These are phyloP conservation scores for Suhomyces sp. DNA, from an alignment of 805 yeast species.

Conservation along the genomic window DNA sequence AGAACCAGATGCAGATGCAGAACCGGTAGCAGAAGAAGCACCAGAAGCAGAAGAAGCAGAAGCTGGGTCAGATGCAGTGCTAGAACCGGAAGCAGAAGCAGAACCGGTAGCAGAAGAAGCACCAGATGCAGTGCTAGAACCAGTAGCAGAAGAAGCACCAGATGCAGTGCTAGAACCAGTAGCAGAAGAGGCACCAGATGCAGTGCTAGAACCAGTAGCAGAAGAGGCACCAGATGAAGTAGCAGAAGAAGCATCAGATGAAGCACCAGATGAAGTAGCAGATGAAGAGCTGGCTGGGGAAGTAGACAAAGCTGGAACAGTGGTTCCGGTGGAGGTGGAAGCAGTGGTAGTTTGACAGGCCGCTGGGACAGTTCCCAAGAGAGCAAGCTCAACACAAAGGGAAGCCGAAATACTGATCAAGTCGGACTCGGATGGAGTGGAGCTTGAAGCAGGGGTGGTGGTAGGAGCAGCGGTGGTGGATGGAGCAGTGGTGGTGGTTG, in stretches of 20 bases:
- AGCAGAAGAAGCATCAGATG: slow-evolving; percentile 33
- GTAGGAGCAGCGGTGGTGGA: slow-evolving; percentile 3
- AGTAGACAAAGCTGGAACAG: slow-evolving; percentile 2
- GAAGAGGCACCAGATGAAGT: slow-evolving; percentile 38
- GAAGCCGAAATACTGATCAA: not conserved
- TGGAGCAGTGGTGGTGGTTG: slow-evolving; percentile 1
- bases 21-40: slow-evolving; percentile 32
- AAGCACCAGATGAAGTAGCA: slow-evolving; percentile 1
- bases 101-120: not conserved
- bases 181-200: slow-evolving; percentile 26
- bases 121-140: not conserved
- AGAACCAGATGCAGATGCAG: slow-evolving; percentile 35
- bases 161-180: not conserved
- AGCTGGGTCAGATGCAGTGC: not conserved
- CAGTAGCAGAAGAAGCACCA: not conserved
- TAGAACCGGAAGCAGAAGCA: not conserved
- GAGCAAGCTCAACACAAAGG: not conserved
- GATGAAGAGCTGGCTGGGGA: not conserved
- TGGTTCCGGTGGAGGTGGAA: not conserved
- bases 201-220: slow-evolving; percentile 39
- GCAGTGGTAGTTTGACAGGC: not conserved
- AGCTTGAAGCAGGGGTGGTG: slow-evolving; percentile 1
- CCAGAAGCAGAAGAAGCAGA: slow-evolving; percentile 2
- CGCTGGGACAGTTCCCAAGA: not conserved
- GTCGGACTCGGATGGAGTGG: slow-evolving; percentile 3